Conservation (phyloP, 108 stramenopile genomes). For the Cyclotella cryptica region DNA sequence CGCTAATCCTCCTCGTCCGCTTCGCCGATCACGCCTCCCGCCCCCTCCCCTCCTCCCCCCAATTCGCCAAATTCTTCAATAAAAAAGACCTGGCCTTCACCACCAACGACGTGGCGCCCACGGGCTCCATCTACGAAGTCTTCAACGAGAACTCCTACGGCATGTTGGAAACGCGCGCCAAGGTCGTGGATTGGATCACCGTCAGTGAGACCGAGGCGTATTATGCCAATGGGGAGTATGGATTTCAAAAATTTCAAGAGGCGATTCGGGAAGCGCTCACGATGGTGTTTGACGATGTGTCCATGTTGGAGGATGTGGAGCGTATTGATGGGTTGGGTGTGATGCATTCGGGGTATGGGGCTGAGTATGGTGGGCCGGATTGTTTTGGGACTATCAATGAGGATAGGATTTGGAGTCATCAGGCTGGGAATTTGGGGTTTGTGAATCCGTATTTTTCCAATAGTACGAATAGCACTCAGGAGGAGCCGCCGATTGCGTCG, state of each 20-base stretch:
- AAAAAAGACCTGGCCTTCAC: slow-evolving; percentile 31
- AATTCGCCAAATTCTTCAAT: slow-evolving; percentile 50
- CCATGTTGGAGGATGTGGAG: slow-evolving; percentile 27
- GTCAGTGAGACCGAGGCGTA: slow-evolving; percentile 58
- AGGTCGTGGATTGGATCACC: slow-evolving; percentile 55
- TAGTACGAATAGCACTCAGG: background rate
- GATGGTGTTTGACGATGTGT: slow-evolving; percentile 3
- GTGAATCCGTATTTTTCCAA: slow-evolving; percentile 21
- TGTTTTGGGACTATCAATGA: slow-evolving; percentile 40
- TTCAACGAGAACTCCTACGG: slow-evolving; percentile 49
- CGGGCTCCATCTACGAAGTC: slow-evolving; percentile 47
- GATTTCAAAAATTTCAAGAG: slow-evolving; percentile 37
- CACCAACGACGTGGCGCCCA: slow-evolving; percentile 38
- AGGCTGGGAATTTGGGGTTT: slow-evolving; percentile 38
- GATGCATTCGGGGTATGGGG: slow-evolving; percentile 79
- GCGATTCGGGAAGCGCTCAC: slow-evolving; percentile 35
- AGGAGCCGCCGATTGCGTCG: background rate
- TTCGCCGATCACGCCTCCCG: slow-evolving; percentile 51
- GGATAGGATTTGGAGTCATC: slow-evolving; percentile 60
- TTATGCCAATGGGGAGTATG: slow-evolving; percentile 56
- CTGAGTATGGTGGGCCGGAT: slow-evolving; percentile 66
- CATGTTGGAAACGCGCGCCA: slow-evolving; percentile 26
- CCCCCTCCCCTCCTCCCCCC: slow-evolving; percentile 41
- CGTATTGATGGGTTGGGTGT: slow-evolving; percentile 64
- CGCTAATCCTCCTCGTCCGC: slow-evolving; percentile 63